These are phyloP conservation scores for Starmerella powellii DNA, from an alignment of 805 yeast species.

Conservation along the genomic window DNA sequence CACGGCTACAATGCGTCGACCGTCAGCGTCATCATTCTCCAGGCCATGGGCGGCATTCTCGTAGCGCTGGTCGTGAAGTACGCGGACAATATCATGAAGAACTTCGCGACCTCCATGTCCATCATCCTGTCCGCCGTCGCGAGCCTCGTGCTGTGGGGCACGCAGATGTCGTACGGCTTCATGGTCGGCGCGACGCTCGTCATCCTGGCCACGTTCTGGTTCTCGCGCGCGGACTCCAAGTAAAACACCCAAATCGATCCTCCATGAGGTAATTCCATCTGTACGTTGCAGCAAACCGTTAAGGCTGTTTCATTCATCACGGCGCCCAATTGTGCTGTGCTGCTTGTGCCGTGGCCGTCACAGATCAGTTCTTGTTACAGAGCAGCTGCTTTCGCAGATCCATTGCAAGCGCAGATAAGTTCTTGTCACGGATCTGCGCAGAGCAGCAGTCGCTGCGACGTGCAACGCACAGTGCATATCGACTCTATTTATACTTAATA, in stretches of 20 bases:
- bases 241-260: not conserved
- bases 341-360: too few species aligned
- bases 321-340: too few species aligned
- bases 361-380: too few species aligned
- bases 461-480: too few species aligned
- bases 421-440: too few species aligned
- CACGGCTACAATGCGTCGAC: constrained; percentile 32
- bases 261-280: not conserved
- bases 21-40: constrained; percentile 31
- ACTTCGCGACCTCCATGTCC: constrained; percentile 34
- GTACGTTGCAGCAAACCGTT: not conserved
- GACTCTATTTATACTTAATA: too few species aligned
- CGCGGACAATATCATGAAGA: constrained; percentile 35
- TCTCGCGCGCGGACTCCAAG: constrained; percentile 22
- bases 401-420: too few species aligned
- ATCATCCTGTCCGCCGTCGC: constrained; percentile 33
- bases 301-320: too few species aligned
- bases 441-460: too few species aligned
- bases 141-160: constrained; percentile 29
- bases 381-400: too few species aligned
- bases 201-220: constrained; percentile 31
- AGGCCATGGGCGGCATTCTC: constrained; percentile 34
- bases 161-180: constrained; percentile 29
- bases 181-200: constrained; percentile 30
- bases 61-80: constrained; percentile 35